These are phyloP conservation scores for Phytophthora brassicae DNA, from an alignment of 352 stramenopile genomes.

Conservation along the genomic window DNA sequence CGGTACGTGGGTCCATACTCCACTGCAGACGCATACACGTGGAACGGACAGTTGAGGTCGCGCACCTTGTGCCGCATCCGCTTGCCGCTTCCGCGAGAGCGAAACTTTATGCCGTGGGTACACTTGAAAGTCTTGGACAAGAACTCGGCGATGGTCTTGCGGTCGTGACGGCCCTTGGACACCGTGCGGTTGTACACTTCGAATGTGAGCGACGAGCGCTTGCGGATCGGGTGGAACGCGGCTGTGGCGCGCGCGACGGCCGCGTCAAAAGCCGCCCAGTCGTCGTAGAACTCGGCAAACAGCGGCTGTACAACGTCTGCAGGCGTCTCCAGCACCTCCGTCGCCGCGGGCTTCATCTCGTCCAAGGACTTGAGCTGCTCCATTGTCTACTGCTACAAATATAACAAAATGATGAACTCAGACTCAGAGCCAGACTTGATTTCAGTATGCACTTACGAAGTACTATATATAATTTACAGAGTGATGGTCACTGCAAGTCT, in stretches of 20 bases:
- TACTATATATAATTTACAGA: neutral
- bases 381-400: slow-evolving; percentile 12
- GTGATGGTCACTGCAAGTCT: slow-evolving; percentile 22
- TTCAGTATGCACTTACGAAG: slow-evolving; percentile 10
- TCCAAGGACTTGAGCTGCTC: slow-evolving; percentile 28
- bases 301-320: slow-evolving; percentile 27
- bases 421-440: slow-evolving; percentile 6
- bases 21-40: slow-evolving; percentile 74
- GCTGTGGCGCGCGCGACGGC: slow-evolving; percentile 62
- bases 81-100: slow-evolving; percentile 67
- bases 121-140: slow-evolving; percentile 86
- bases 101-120: slow-evolving; percentile 85
- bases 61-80: slow-evolving; percentile 65
- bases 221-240: slow-evolving; percentile 75
- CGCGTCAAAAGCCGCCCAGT: slow-evolving; percentile 70
- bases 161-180: slow-evolving; percentile 81
- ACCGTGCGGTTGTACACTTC: slow-evolving; percentile 87
- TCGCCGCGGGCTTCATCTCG: slow-evolving; percentile 20
- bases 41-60: slow-evolving; percentile 78
- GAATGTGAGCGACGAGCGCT: slow-evolving; percentile 82
- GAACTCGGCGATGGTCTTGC: slow-evolving; percentile 72
- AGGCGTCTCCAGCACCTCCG: neutral
- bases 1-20: slow-evolving; percentile 67
- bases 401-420: slow-evolving; percentile 8
- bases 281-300: slow-evolving; percentile 76